These are phyloP conservation scores for Suillus subaureus DNA, from an alignment of 768 basidiomycete genomes.

Conservation along the genomic window DNA sequence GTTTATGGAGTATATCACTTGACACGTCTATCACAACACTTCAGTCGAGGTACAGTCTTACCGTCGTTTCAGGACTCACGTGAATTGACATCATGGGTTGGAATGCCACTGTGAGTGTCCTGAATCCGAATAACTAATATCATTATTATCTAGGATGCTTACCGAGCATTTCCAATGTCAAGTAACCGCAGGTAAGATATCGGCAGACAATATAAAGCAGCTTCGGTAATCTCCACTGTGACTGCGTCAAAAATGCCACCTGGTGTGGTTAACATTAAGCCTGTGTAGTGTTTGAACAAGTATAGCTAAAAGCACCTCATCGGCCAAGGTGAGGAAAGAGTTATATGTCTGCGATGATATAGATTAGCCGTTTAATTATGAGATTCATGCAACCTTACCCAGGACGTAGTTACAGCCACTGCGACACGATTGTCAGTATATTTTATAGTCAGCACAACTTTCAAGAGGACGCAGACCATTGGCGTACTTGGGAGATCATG, in stretches of 20 bases:
- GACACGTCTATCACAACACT: neutral
- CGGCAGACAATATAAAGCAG: slow-evolving; percentile 14
- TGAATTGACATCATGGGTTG: slow-evolving; percentile 5
- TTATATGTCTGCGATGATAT: slow-evolving; percentile 4
- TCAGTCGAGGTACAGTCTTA: neutral
- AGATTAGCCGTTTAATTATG: neutral
- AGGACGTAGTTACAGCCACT: slow-evolving; percentile 3
- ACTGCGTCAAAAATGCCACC: slow-evolving; percentile 2
- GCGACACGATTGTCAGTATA: neutral
- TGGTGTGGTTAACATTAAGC: neutral
- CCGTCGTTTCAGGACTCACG: neutral
- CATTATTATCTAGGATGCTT: neutral
- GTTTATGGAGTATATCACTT: neutral
- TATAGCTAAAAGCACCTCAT: neutral
- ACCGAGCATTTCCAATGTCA: neutral
- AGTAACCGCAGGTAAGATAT: slow-evolving; percentile 6
- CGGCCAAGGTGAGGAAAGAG: slow-evolving; percentile 1
- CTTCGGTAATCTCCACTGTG: slow-evolving; percentile 2
- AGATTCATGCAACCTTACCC: neutral
- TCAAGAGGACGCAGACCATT: neutral
- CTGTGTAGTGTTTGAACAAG: neutral
- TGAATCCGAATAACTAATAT: neutral
- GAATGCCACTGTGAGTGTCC: neutral
- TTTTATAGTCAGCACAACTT: neutral
- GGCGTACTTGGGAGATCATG: neutral